Base-by-base conservation (phyloP, 768 basidiomycete species). In the Daedalea quercina region DNA sequence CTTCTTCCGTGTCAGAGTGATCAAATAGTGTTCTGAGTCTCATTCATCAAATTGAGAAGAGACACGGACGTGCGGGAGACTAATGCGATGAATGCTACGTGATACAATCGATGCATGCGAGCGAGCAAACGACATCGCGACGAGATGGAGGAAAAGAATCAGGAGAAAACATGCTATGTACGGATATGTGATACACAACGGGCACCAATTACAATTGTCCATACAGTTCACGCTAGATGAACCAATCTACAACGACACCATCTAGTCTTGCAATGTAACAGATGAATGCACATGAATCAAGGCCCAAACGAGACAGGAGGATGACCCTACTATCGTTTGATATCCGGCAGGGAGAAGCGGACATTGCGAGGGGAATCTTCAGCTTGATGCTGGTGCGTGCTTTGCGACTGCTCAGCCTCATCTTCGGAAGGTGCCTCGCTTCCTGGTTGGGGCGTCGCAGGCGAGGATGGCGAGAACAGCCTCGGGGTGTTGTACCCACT, bases 341-440 rank as follows among this genome's bases (percentile, higher is more conserved):
- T 28, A 26, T 48, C 47, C 8, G 60, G 60, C 37, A 61, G 51
- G 45, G 54, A 57, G 54, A 61, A 61, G 22, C 60, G 49, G 46
- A 61, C 60, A 47, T 50, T 58, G 43, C 57, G 44, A 19, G 60
- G 57, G 40, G 57, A 58, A 48, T 61, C 59, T 15, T 17, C 13
- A 4, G 24, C 24, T 2, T 41, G 20, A 15, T 40, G 37, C 8
- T 41, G 20, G 19, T 40, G 37, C 8, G 7, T 40, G 15, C 15
- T 40, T 15, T 40, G 37, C 15, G 19, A 15, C 19, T 60, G 50
- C 40, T 53, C 55, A 28, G 50, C 47, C 56, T 57, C 63, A 4
- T 55, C 61, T 20, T 63, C 65, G 3, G 54, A 52, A 33, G 58
- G 57, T 23, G 50, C 45, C 50, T 63, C 58, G 50, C 57, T 63